phyloP scores from a whole-genome alignment of 352 stramenopile genomes.

The Phytopythium oedochilum region DNA sequence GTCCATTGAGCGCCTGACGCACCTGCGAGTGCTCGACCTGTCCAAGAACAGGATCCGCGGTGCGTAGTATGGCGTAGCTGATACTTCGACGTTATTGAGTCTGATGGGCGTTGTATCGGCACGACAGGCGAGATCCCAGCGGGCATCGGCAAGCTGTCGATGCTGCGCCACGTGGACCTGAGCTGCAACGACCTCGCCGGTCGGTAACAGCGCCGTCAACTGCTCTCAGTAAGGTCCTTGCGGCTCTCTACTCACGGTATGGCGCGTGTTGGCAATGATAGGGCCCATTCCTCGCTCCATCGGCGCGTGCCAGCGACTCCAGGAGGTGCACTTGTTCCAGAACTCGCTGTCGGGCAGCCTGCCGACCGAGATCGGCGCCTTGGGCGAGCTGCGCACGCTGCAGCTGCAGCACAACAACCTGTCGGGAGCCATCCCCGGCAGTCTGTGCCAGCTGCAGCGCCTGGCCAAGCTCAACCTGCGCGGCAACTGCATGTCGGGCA shows the following conservation, averaged over 20 bases:
- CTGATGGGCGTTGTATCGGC: not conserved
- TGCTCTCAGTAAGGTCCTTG: not conserved
- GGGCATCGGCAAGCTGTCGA: conserved; percentile 42
- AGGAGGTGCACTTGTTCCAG: conserved; percentile 77
- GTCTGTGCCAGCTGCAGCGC: conserved; percentile 49
- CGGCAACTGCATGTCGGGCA: conserved; percentile 70
- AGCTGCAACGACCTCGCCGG: conserved; percentile 79
- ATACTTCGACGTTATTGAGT: too few relatives aligned
- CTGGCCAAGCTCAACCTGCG: conserved; percentile 70
- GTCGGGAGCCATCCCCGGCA: conserved; percentile 38
- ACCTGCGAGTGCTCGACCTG: conserved; percentile 71
- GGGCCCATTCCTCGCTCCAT: conserved; percentile 39
- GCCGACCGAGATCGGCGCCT: conserved; percentile 40
- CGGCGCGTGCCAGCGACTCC: conserved; percentile 48
- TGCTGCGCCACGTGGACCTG: conserved; percentile 59
- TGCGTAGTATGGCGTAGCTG: too few relatives aligned
- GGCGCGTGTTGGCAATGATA: conserved; percentile 5
- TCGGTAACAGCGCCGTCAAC: conserved; percentile 6
- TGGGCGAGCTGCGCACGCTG: conserved; percentile 61
- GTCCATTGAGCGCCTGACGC: conserved; percentile 46
- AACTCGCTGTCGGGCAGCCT: conserved; percentile 68
- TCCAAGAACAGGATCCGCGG: conserved; percentile 77
- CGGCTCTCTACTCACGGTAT: not conserved
- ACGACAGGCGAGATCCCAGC: conserved; percentile 45
- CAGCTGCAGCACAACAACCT: conserved; percentile 86